These are phyloP conservation scores for Candida mesenterica DNA, from an alignment of 1,139 yeast species.

Conservation along the genomic window DNA sequence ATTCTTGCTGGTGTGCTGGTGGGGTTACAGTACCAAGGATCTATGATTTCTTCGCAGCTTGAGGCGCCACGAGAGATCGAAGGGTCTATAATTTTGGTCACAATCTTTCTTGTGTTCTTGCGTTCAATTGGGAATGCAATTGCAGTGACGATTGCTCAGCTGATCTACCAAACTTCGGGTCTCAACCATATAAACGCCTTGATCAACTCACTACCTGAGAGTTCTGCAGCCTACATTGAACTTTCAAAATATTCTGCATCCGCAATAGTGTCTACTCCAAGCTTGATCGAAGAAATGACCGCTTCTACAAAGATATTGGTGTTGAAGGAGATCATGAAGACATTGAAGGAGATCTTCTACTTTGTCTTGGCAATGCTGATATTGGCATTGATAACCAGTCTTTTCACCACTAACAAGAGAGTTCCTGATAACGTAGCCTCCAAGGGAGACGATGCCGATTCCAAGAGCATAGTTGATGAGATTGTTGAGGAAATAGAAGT, in stretches of 20 bases:
- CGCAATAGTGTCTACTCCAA: conserved; percentile 5
- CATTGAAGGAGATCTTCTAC: conserved; percentile 40
- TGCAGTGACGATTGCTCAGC: conserved; percentile 18
- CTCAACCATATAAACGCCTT: conserved; percentile 9
- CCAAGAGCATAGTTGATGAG: neutral
- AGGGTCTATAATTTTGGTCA: conserved; percentile 38
- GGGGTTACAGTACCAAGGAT: conserved; percentile 32
- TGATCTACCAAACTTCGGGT: conserved; percentile 31
- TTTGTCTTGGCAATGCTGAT: conserved; percentile 34
- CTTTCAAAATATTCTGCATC: conserved; percentile 19
- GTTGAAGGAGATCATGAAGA: conserved; percentile 31
- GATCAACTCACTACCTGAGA: conserved; percentile 13
- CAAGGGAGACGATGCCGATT: neutral
- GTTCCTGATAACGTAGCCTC: conserved; percentile 14
- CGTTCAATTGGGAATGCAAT: conserved; percentile 35
- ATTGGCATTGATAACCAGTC: conserved; percentile 26
- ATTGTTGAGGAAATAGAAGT: neutral
- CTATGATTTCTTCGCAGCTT: conserved; percentile 30
- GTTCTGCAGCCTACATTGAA: conserved; percentile 16
- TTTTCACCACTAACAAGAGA: conserved; percentile 18
- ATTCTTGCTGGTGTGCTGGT: conserved; percentile 31
- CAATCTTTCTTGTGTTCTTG: conserved; percentile 30
- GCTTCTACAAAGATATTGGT: conserved; percentile 20
- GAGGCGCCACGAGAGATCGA: conserved; percentile 34
- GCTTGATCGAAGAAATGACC: conserved; percentile 18